Percentiles rank a stretch among this genome's conserved stretches.
Conservation (phyloP, 129 eudicot species). For the Tanacetum coccineum region DNA sequence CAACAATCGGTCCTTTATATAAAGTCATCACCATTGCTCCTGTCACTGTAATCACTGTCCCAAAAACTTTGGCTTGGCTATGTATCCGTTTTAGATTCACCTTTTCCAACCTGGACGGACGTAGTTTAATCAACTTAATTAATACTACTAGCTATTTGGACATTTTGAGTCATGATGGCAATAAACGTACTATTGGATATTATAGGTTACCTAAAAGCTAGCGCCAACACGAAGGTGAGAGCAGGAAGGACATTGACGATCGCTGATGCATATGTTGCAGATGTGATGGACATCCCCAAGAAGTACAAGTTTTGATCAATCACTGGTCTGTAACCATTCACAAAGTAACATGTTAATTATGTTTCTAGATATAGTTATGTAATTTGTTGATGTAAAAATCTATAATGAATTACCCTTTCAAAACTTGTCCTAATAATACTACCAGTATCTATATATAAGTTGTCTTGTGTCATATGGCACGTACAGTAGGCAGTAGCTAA, state of each 20-base stretch:
- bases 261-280: conserved; percentile 88
- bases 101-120: conserved; percentile 64
- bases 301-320: conserved; percentile 86
- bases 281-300: conserved; percentile 73
- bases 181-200: no score
- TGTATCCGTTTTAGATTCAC: conserved; percentile 56
- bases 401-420: no score
- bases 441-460: no score
- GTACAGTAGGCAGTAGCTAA: no score
- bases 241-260: conserved; percentile 81
- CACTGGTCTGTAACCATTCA: conserved; percentile 56
- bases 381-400: neutral
- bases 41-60: conserved; percentile 69
- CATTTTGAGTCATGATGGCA: no score
- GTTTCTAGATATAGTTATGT: neutral
- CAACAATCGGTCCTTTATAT: conserved; percentile 79
- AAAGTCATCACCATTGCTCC: conserved; percentile 96
- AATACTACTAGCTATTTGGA: no score
- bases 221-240: conserved; percentile 80
- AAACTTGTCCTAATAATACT: no score
- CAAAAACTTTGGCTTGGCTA: conserved; percentile 76
- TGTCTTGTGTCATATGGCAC: no score
- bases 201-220: conserved; percentile 61
- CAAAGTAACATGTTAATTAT: neutral
- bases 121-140: no score